A percentile compares a stretch with the other conserved stretches of the same genome.
phyloP scores from a whole-genome alignment of 129 eudicot species.

The Deinandra increscens region DNA sequence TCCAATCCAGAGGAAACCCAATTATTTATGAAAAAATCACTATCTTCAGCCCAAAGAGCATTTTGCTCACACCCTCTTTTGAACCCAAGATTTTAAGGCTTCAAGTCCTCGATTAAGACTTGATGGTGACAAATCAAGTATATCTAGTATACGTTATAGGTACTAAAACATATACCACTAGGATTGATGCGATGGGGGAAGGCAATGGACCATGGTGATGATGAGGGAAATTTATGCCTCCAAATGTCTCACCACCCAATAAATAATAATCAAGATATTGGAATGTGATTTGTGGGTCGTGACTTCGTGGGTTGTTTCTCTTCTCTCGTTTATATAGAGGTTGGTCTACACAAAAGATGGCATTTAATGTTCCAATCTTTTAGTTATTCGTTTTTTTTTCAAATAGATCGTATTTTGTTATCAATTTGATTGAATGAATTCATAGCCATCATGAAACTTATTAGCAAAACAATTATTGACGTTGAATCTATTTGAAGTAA shows the following conservation, averaged over 20 bases:
- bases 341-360: constrained; percentile 1
- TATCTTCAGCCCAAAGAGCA: too few relatives aligned
- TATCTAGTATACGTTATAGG: constrained; percentile 1
- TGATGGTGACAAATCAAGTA: too few relatives aligned
- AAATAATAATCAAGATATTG: too few relatives aligned
- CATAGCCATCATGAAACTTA: background rate
- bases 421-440: background rate
- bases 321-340: constrained; percentile 20
- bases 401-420: background rate
- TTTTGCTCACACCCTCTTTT: too few relatives aligned
- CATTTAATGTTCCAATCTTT: constrained; percentile 8
- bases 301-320: constrained; percentile 34
- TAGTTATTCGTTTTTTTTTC: background rate
- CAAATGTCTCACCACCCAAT: constrained; percentile 18
- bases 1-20: too few relatives aligned
- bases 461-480: background rate
- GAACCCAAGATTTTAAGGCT: too few relatives aligned
- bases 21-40: too few relatives aligned
- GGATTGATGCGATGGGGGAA: constrained; percentile 9
- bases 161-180: constrained; percentile 2
- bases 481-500: background rate
- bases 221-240: constrained; percentile 29
- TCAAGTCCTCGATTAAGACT: too few relatives aligned
- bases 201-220: background rate
- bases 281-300: constrained; percentile 18